Evolutionary conservation across 2,329 filamentous ascomycete species (phyloP).

Genomic region (Onygenales sp.): DNA sequence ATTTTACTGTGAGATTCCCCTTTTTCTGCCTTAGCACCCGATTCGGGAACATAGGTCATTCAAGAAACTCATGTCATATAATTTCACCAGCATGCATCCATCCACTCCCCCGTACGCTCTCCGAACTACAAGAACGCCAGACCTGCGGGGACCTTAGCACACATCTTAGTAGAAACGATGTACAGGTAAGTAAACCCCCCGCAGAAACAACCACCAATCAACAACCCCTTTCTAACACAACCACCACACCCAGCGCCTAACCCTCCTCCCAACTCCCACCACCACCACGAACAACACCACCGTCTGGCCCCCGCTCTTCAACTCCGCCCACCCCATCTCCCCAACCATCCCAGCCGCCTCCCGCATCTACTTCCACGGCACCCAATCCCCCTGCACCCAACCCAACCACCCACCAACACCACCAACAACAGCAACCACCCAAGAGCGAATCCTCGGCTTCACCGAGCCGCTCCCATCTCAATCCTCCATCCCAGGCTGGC

Average conservation of each 20-base stretch:
- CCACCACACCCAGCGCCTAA: background rate
- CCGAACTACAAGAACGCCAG: conserved; percentile 21
- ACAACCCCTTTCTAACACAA: background rate
- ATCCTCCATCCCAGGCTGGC: conserved; percentile 26
- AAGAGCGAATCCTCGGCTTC: conserved; percentile 24
- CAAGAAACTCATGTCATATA: background rate
- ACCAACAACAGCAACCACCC: conserved; percentile 3
- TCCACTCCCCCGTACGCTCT: conserved; percentile 20
- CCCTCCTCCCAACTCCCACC: conserved; percentile 10
- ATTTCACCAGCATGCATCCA: conserved; percentile 24
- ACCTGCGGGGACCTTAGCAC: conserved; percentile 24
- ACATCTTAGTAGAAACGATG: conserved; percentile 15
- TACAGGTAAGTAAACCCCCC: conserved; percentile 15
- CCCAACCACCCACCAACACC: conserved; percentile 3
- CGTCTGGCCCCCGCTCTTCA: conserved; percentile 22
- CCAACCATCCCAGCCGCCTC: background rate
- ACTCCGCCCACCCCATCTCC: conserved; percentile 14
- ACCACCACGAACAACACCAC: conserved; percentile 6
- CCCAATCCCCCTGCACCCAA: conserved; percentile 9
- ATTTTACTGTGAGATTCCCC: conserved; percentile 21
- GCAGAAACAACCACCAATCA: too few relatives aligned
- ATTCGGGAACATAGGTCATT: background rate
- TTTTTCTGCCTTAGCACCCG: background rate
- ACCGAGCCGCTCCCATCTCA: conserved; percentile 21
- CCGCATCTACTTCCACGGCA: conserved; percentile 19